Conservation (phyloP, 805 yeast genomes). For the Myxozyma geophila region DNA sequence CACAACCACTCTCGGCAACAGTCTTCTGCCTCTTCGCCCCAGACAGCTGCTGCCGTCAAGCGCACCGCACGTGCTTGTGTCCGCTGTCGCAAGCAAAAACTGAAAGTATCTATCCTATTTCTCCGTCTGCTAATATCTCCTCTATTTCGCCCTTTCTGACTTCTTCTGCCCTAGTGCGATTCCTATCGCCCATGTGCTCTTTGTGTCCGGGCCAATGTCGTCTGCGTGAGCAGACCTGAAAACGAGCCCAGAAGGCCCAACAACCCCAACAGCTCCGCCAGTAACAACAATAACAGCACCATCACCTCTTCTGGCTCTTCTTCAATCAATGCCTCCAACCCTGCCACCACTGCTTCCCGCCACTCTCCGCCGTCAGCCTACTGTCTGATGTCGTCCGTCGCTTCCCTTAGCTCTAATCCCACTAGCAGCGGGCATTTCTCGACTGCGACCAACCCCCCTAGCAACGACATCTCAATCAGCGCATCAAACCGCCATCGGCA, state of each 20-base stretch:
- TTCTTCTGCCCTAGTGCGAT: slow-evolving; percentile 25
- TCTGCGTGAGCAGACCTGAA: slow-evolving; percentile 32
- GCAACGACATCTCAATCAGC: too few relatives aligned
- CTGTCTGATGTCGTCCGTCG: too few relatives aligned
- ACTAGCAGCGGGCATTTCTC: too few relatives aligned
- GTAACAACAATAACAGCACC: neutral
- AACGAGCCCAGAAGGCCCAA: neutral
- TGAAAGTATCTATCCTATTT: slow-evolving; percentile 17
- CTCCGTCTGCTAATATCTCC: neutral
- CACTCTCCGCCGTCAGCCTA: too few relatives aligned
- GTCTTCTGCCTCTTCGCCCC: neutral
- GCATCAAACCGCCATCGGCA: neutral
- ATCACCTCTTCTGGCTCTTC: neutral
- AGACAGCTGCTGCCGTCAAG: slow-evolving; percentile 11
- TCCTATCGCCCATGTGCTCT: slow-evolving; percentile 35
- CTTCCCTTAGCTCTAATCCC: too few relatives aligned
- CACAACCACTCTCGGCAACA: neutral
- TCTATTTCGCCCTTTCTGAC: neutral
- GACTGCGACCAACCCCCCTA: too few relatives aligned
- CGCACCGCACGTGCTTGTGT: slow-evolving; percentile 36
- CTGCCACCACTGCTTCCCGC: neutral
- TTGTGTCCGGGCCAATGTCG: slow-evolving; percentile 36
- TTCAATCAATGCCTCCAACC: neutral
- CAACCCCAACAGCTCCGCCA: slow-evolving; percentile 1
- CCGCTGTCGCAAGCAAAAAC: slow-evolving; percentile 34